Evolutionary conservation across 257 asterid species (phyloP).

Genomic region (Linderniella brevidens): DNA sequence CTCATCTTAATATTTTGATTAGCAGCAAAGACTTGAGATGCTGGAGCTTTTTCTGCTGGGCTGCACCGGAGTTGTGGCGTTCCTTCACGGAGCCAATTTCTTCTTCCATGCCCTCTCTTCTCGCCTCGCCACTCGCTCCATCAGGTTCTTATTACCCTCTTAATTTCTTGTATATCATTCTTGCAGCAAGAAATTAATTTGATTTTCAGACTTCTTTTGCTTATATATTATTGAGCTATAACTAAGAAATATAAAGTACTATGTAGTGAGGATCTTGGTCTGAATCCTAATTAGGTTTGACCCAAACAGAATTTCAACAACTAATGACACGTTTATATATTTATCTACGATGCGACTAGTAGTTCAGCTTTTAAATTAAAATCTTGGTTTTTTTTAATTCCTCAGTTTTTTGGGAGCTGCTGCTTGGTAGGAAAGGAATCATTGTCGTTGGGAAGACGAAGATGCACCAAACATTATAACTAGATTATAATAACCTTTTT

Average conservation of each 20-base stretch:
- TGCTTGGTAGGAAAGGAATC: constrained; percentile 22
- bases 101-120: constrained; percentile 40
- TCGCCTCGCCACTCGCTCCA: constrained; percentile 23
- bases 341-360: background rate
- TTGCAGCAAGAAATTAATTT: too few relatives aligned
- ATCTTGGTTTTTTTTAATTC: background rate
- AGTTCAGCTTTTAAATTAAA: background rate
- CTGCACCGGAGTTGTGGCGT: constrained; percentile 54
- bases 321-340: too few relatives aligned
- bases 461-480: constrained; percentile 3
- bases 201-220: background rate
- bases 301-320: too few relatives aligned
- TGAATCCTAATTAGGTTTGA: too few relatives aligned
- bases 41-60: constrained; percentile 44
- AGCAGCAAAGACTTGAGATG: constrained; percentile 13
- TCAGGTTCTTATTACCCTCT: constrained; percentile 20
- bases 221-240: background rate
- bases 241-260: too few relatives aligned
- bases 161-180: background rate
- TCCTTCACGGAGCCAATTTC: constrained; percentile 52
- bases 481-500: too few relatives aligned
- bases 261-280: too few relatives aligned
- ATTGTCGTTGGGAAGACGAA: background rate
- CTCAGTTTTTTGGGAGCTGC: constrained; percentile 38
- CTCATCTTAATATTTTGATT: too few relatives aligned